phyloP scores from a whole-genome alignment of 1,139 yeast species.

The Candida anutae region DNA sequence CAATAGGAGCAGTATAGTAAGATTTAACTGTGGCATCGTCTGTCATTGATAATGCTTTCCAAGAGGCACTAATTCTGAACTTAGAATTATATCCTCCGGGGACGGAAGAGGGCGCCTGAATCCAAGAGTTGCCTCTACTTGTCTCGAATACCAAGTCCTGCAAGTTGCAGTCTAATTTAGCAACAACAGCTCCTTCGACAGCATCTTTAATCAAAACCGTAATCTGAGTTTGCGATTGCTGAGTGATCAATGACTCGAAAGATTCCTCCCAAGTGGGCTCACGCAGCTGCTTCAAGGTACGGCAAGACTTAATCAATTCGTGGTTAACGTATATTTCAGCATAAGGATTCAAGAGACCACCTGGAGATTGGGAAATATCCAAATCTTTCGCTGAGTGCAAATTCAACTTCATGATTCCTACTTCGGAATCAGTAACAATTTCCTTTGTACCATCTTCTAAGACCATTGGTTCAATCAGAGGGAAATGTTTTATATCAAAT shows the following conservation, averaged over 20 bases:
- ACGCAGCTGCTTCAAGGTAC: slow-evolving; percentile 57
- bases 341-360: slow-evolving; percentile 66
- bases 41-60: slow-evolving; percentile 66
- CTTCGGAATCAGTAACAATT: slow-evolving; percentile 47
- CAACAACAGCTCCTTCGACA: slow-evolving; percentile 41
- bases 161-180: slow-evolving; percentile 45
- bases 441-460: slow-evolving; percentile 46
- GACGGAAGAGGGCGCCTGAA: slow-evolving; percentile 34
- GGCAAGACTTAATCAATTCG: slow-evolving; percentile 44
- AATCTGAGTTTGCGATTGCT: slow-evolving; percentile 48
- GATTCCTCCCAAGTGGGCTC: slow-evolving; percentile 67
- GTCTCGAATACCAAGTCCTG: slow-evolving; percentile 47
- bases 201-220: slow-evolving; percentile 53
- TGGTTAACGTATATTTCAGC: slow-evolving; percentile 58
- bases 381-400: slow-evolving; percentile 68
- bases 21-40: slow-evolving; percentile 39
- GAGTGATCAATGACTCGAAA: slow-evolving; percentile 52
- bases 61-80: slow-evolving; percentile 46
- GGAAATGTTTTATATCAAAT: slow-evolving; percentile 59
- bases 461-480: slow-evolving; percentile 40
- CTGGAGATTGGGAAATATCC: slow-evolving; percentile 53
- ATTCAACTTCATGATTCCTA: slow-evolving; percentile 64
- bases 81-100: slow-evolving; percentile 32
- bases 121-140: slow-evolving; percentile 46
- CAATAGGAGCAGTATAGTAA: slow-evolving; percentile 50